Evolutionary conservation across 495 filamentous ascomycete species (phyloP), one percentile per base, ranked within the genome.

Genomic region (Parmelia sp.): DNA sequence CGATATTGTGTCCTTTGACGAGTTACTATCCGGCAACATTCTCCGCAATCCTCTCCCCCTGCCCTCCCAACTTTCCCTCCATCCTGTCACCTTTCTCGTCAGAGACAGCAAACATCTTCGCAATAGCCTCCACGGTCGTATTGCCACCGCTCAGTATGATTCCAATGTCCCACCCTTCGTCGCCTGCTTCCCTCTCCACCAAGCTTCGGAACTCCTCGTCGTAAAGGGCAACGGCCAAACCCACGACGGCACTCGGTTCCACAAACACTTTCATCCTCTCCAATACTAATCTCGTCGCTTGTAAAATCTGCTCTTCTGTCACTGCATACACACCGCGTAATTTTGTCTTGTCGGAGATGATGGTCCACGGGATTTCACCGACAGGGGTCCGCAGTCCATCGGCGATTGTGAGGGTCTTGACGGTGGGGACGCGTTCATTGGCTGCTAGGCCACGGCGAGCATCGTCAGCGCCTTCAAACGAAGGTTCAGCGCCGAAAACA

Each of bases 401-500:
- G 3, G 91, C 94, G 58, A 97, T 88, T 0, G 94, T 97, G 57
- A 93, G 73, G 12, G 86, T 85, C 60, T 81, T 83, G 6, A 97
- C 93, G 0, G 64, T 72, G 60, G 80, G 73, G 29, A 97, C 80
- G 36, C 92, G 80, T 64, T 77, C 63, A 21, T 84, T 84, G 0
- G 80, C 74, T 63, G 78, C 78, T 39, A 95, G 77, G 0, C 90
- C 91, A 2, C 89, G 76, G 45, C 82, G 79, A 47, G 82, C 86
- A 77, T 97, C 94, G 76, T 97, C 90, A 8, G 86, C 93, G 61
- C 89, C 91, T 68, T 94, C 74, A 74, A 90, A 91, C 39, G 78
- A 84, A 0, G 94, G 94, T 75, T 97, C 94, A 6, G 92, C 88
- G n/a, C 93, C 93, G 76, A 95, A 97, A 51, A 97, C 90, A 11